Evolutionary conservation across 2,329 filamentous ascomycete species (phyloP), one percentile per base, ranked within the genome.

Genomic region (Sclerotiophoma versabilis): DNA sequence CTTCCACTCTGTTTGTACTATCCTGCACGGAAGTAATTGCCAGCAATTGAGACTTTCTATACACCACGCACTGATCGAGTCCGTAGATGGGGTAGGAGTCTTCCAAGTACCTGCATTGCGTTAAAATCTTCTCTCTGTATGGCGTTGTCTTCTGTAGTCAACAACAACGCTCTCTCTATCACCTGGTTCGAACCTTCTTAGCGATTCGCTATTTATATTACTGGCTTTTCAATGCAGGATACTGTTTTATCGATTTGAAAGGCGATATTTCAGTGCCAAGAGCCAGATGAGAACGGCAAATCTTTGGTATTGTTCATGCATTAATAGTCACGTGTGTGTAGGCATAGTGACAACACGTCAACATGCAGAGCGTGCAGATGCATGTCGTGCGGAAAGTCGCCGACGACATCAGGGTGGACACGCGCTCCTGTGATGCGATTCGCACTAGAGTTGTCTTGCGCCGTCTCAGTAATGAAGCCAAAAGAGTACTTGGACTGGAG

Each of bases 401-500:
- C 68, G 19, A 59, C 34, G 25, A 71, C 58, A 33, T 70, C 59
- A 0, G 63, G 59, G 10, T 70, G 60, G 1, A 70, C 63, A 2
- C 76, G 57, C 3, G 54, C 38, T 8, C 61, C 56, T 1, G 74
- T 75, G 9, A 65, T 57, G 19, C 65, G 59, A 49, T 68, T 75
- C 20, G 72, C 63, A 2, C 56, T 44, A 34, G 69, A 77, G 0
- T 45, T 54, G 58, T 74, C 64, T 26, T 64, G 59, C 4, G 34
- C 56, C 0, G 63, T 60, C 58, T 77, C 71, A 5, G 49, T 33
- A 41, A 76, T 66, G 14, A 71, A 41, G 11, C 67, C 65, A 43
- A 69, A 70, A 1, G 75, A 63, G 12, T 68, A 68, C 26, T 73
- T 63, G 37, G 68, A 70, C 27, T 74, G 68, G 6, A 77, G 54